Evolutionary conservation across 2,329 filamentous ascomycete genomes (phyloP).

Genomic region (Aspergillus candidus): DNA sequence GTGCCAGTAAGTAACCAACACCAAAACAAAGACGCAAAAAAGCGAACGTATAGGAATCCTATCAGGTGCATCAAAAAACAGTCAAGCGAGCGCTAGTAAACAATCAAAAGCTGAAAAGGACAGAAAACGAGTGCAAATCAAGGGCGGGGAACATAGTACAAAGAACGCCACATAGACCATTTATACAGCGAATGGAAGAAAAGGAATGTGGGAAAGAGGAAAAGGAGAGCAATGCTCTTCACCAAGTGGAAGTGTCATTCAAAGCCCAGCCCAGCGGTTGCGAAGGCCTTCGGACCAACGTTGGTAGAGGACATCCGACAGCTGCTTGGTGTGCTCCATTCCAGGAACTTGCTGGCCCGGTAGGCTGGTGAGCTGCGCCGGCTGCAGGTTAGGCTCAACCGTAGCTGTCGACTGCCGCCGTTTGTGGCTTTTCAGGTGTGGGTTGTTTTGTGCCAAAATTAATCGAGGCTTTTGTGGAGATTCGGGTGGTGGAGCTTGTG

Average conservation of each 20-base stretch:
- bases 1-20: conserved; percentile 9
- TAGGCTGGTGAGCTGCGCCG: conserved; percentile 38
- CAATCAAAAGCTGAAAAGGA: conserved; percentile 2
- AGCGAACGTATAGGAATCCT: not conserved
- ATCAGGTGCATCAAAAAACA: not conserved
- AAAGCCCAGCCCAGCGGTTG: conserved; percentile 54
- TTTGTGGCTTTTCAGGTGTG: conserved; percentile 73
- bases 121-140: conserved; percentile 9
- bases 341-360: conserved; percentile 59
- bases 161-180: conserved; percentile 20
- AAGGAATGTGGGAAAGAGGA: conserved; percentile 3
- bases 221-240: not conserved
- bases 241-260: conserved; percentile 3
- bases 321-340: conserved; percentile 86
- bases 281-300: conserved; percentile 83
- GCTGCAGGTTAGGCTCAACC: conserved; percentile 33
- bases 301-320: conserved; percentile 84
- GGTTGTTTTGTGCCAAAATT: conserved; percentile 73
- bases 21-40: conserved; percentile 1
- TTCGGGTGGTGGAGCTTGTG: conserved; percentile 30
- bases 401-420: conserved; percentile 51
- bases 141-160: conserved; percentile 12
- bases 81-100: conserved; percentile 6
- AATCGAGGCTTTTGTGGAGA: conserved; percentile 57
- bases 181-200: conserved; percentile 25